phyloP scores from a whole-genome alignment of 164 flowering plant genomes.

The Akebia trifoliata region DNA sequence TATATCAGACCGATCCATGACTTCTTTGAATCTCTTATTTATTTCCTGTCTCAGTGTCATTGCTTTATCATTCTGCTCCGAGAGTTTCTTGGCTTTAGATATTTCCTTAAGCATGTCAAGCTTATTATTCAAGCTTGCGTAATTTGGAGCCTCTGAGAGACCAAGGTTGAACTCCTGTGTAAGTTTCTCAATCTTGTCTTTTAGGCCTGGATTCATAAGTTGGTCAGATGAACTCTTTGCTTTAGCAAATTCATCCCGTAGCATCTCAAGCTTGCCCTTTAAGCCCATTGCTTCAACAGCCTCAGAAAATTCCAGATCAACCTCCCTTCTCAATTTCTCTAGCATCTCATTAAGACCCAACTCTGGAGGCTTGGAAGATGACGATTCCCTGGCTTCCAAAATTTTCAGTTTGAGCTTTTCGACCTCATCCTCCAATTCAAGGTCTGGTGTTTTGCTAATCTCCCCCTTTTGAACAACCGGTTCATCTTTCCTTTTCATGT shows the following conservation, averaged over 20 bases:
- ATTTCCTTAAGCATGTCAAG: constrained; percentile 62
- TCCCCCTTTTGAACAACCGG: constrained; percentile 23
- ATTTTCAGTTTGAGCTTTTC: constrained; percentile 59
- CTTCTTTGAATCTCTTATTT: constrained; percentile 41
- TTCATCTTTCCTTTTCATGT: constrained; percentile 65
- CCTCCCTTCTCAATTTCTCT: constrained; percentile 52
- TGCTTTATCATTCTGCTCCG: constrained; percentile 32
- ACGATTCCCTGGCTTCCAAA: constrained; percentile 45
- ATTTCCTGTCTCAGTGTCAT: constrained; percentile 40
- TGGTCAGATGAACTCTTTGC: constrained; percentile 36
- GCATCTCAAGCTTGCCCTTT: constrained; percentile 32
- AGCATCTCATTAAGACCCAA: constrained; percentile 51
- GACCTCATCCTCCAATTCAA: constrained; percentile 54
- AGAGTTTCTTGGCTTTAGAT: constrained; percentile 37
- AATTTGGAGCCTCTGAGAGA: constrained; percentile 59
- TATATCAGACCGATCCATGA: constrained; percentile 38
- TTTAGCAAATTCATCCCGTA: constrained; percentile 48
- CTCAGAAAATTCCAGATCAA: constrained; percentile 53
- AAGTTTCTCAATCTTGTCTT: constrained; percentile 47
- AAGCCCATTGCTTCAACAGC: constrained; percentile 62
- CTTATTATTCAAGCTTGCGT: constrained; percentile 46
- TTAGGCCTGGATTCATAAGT: constrained; percentile 25
- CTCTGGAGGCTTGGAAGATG: constrained; percentile 35
- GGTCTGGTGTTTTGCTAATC: constrained; percentile 23
- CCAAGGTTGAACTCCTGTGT: constrained; percentile 43